These are phyloP conservation scores for Beauveria pseudobassiana DNA, from an alignment of 2,329 filamentous ascomycete species.

Conservation along the genomic window DNA sequence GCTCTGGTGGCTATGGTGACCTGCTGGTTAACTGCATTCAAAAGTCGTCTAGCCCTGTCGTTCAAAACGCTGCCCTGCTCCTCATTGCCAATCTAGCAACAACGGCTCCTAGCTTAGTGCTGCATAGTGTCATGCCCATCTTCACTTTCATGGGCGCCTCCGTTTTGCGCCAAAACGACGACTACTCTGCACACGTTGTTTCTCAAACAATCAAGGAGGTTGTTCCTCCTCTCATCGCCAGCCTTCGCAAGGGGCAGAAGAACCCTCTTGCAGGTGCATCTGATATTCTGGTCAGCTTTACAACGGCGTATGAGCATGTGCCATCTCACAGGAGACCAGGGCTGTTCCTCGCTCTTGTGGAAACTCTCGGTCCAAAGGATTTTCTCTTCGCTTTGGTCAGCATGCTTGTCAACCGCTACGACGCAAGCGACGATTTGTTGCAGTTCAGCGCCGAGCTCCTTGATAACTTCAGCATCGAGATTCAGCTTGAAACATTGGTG, in stretches of 20 bases:
- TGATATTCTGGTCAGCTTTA: conserved; percentile 90
- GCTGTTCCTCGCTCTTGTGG: conserved; percentile 76
- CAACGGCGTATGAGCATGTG: conserved; percentile 92
- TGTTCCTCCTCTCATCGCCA: conserved; percentile 82
- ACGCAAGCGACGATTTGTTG: conserved; percentile 63
- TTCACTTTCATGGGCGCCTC: conserved; percentile 97
- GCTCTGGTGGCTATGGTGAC: conserved; percentile 76
- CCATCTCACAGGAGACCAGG: conserved; percentile 76
- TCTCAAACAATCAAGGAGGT: conserved; percentile 92
- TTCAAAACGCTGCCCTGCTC: conserved; percentile 85
- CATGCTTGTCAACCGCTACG: conserved; percentile 86
- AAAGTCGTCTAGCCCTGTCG: conserved; percentile 82
- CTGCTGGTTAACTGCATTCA: conserved; percentile 90
- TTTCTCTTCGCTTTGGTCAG: conserved; percentile 82
- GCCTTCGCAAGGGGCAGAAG: conserved; percentile 72
- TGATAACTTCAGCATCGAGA: conserved; percentile 61
- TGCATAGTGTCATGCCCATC: conserved; percentile 98
- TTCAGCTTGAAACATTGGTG: conserved; percentile 71
- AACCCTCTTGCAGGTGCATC: conserved; percentile 73
- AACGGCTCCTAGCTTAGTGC: conserved; percentile 80
- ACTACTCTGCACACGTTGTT: conserved; percentile 94
- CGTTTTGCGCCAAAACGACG: conserved; percentile 84
- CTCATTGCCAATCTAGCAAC: conserved; percentile 81
- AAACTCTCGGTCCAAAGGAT: conserved; percentile 77
- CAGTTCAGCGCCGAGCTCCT: conserved; percentile 71